Base-by-base conservation (phyloP, 495 filamentous ascomycete species). In the Penicillium robsamsonii region DNA sequence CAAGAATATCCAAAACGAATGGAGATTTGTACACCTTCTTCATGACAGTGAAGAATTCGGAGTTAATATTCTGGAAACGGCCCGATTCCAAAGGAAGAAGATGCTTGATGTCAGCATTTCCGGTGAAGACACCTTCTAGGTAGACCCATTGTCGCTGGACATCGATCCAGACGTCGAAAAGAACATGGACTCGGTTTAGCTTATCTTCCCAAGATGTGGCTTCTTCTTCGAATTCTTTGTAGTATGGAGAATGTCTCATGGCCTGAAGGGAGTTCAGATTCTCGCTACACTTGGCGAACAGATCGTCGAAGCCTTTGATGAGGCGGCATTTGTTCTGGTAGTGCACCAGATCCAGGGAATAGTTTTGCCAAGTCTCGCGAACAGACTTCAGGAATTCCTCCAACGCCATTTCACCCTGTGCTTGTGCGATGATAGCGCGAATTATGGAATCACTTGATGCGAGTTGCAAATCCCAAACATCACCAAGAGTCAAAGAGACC, bases 81-180 rank as follows among this genome's bases (percentile, higher is more conserved):
- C 90, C 90, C 0, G 94, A 97, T 65, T 99, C 94, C 61, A 96
- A 87, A 5, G 95, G 95, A 31, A 99, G 84, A 44, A 99, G 80
- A 72, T 97, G 95, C 72, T 96, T 99, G 77, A 99, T 99, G 67
- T 99, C 94, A 10, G 90, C 92, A 72, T 97, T 99, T 51, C 94
- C 94, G 5, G 92, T 94, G 68, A 99, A 99, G 40, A 99, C 95
- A 52, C 94, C 94, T 73, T 99, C 95, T 22, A 99, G 81, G 65
- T 99, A 99, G 4, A 97, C 93, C 94, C 94, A 99, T 77, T 99
- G 94, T 55, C 94, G 85, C 72, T 99, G 94, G 25, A 99, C 95
- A 75, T 99, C 94, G 59, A 99, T 97, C 94, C 94, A 99, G 29
- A 97, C 91, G 73, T 99, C 95, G 67, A 99, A 99, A 2, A 97